Percentiles rank a stretch among this genome's conserved stretches.
phyloP scores from a whole-genome alignment of 163 green algal species.

The Volvox carteri region DNA sequence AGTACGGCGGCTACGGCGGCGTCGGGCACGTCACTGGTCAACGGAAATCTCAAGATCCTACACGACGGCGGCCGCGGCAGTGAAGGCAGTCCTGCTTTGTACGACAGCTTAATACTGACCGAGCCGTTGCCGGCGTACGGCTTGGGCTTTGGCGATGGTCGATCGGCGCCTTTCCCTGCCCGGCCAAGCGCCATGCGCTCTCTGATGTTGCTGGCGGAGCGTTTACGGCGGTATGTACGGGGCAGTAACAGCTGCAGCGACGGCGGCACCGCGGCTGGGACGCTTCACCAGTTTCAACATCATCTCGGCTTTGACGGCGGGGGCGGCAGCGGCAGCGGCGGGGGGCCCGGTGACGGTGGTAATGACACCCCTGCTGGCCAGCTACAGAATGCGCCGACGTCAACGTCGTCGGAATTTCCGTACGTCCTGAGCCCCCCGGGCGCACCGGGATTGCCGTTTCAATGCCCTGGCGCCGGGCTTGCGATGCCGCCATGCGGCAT shows the following conservation, averaged over 20 bases:
- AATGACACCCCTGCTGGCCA: background rate
- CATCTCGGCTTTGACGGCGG: background rate
- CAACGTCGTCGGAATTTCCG: background rate
- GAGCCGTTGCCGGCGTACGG: background rate
- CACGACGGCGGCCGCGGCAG: background rate
- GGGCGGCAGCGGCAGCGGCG: background rate
- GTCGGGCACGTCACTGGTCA: background rate
- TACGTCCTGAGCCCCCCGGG: constrained; percentile 10
- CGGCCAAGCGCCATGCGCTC: background rate
- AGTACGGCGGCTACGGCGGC: background rate
- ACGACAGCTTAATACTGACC: background rate
- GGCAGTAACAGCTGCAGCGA: background rate
- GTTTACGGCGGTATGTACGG: background rate
- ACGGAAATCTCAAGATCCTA: background rate
- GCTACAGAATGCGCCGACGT: background rate
- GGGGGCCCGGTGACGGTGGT: background rate
- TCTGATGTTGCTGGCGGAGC: background rate
- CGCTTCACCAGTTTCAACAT: background rate
- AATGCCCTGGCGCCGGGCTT: background rate
- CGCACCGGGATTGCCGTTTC: background rate
- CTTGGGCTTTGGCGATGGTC: background rate
- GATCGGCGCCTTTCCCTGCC: background rate
- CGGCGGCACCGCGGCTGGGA: background rate
- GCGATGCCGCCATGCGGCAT: background rate
- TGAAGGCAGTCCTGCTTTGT: background rate